Base-by-base conservation (phyloP, 495 filamentous ascomycete genomes). In the Trichodelitschia bisporula region DNA sequence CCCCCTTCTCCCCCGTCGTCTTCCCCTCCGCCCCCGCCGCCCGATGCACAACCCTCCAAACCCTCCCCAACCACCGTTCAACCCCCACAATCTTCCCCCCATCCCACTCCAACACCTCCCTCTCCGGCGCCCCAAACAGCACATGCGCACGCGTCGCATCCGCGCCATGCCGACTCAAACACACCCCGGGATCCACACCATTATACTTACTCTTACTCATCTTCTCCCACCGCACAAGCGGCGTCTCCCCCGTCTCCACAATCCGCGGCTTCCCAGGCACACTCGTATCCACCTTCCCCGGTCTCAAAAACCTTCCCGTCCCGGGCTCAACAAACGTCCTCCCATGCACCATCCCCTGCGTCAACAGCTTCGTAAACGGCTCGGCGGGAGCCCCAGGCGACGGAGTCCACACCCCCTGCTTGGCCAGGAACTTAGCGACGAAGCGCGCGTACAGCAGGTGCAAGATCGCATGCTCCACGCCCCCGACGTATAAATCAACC, bases 171-270 rank as follows among this genome's bases (percentile, higher is more conserved):
- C 64, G 66, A 0, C 54, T 43, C 25, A 82, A 74, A 36, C 75
- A 77, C 0, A 41, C 48, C 0, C 60, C 64, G 0, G 80, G 80
- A 42, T 90, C 78, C n/a, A 89, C 75, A 18, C 80, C 80, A 43
- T 91, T 91, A 51, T 86, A 60, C 42, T 91, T 91, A 34, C 77
- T 84, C 49, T 91, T 91, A n/a, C 75, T 83, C 80, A 91, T 91
- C 41, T 91, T 91, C 49, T 91, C 77, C 34, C 65, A 89, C 0
- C 64, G 68, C 18, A 82, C 43, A 8, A 47, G 59, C 2, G 75
- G 66, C 0, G 42, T 41, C 26, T 63, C 45, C 14, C 62, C 62
- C 1, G 69, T 70, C 0, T 58, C 57, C 24, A 57, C 57, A 21
- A 80, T 60, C 29, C 61, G 55, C 2, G 73, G 75, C 4, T 57